Evolutionary conservation across 2,329 filamentous ascomycete species (phyloP), one percentile per base, ranked within the genome.

Genomic region (Blastomyces gilchristii): DNA sequence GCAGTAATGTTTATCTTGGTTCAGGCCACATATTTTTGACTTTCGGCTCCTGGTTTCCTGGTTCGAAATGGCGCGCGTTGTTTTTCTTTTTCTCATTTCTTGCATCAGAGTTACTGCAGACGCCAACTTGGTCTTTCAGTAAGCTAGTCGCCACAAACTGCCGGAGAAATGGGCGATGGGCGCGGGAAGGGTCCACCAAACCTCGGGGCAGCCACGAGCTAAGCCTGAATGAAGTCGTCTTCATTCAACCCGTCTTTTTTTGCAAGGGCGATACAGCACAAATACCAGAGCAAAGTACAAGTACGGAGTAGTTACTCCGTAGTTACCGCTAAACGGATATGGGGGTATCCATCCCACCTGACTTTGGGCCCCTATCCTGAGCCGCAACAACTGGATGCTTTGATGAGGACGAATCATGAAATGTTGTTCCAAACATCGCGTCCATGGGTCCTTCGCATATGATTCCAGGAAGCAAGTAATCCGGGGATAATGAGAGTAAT

Each of bases 141-240:
- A 39, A 37, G 56, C 39, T 43, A 43, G 37, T 14, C 22, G 37
- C 37, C 37, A 18, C 28, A 31, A 56, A 56, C 28, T 58, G 41
- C 57, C 57, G 57, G 57, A 41, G 22, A 50, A 59, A 47, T 47
- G 57, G 41, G 22, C 57, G 57, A 47, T 47, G 57, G 41, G 22
- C 57, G 22, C 57, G 57, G 57, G 28, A 59, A 49, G 57, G 57
- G 28, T 37, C 57, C 41, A 47, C 57, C 43, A 31, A 47, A 16
- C 56, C 22, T 41, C 31, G n/a, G 41, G 41, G 41, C 25, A 18
- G 7, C 39, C 28, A 18, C 14, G 22, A 31, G 41, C 41, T 25
- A 59, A 59, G 2, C 54, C 34, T 37, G 34, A 58, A 43, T 22
- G n/a, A 22, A 22, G n/a, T 22, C n/a, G n/a, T 9, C 14, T 54